Percentiles rank a stretch among this genome's conserved stretches.
Conservation (phyloP, 495 filamentous ascomycete species). For the Penicillium samsonianum region DNA sequence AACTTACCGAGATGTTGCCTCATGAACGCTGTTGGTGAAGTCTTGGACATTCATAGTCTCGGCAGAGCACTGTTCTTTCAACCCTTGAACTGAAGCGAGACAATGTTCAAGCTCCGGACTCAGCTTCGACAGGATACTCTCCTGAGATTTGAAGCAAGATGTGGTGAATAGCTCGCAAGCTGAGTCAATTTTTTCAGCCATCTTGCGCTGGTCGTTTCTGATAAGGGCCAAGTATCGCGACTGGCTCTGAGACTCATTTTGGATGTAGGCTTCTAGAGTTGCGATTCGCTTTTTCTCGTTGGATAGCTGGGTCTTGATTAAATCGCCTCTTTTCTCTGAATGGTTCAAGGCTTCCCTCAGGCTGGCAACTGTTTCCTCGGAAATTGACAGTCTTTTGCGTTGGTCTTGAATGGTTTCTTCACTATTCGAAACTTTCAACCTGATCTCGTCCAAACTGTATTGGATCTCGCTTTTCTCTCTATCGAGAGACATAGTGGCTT, state of each 20-base stretch:
- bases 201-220: slow-evolving; percentile 28
- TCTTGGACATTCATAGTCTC: slow-evolving; percentile 25
- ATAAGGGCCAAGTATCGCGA: slow-evolving; percentile 27
- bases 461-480: slow-evolving; percentile 33
- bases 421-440: slow-evolving; percentile 20
- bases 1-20: slow-evolving; percentile 30
- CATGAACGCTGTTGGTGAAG: slow-evolving; percentile 19
- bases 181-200: slow-evolving; percentile 24
- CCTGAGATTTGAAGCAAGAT: slow-evolving; percentile 16
- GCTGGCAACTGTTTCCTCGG: slow-evolving; percentile 13
- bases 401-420: slow-evolving; percentile 20
- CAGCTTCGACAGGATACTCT: slow-evolving; percentile 16
- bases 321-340: slow-evolving; percentile 19
- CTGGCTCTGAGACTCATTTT: slow-evolving; percentile 31
- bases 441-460: slow-evolving; percentile 26
- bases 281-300: slow-evolving; percentile 33
- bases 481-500: slow-evolving; percentile 17
- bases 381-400: slow-evolving; percentile 17
- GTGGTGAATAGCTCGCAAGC: slow-evolving; percentile 17
- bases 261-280: slow-evolving; percentile 38
- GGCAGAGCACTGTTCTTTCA: slow-evolving; percentile 22
- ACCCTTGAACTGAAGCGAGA: slow-evolving; percentile 15
- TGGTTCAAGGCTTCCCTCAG: slow-evolving; percentile 26
- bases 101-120: slow-evolving; percentile 21
- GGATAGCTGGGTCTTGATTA: slow-evolving; percentile 22